Evolutionary conservation across 345 rosid genomes (phyloP), one percentile per base, ranked within the genome.

Genomic region (Populus nigra): DNA sequence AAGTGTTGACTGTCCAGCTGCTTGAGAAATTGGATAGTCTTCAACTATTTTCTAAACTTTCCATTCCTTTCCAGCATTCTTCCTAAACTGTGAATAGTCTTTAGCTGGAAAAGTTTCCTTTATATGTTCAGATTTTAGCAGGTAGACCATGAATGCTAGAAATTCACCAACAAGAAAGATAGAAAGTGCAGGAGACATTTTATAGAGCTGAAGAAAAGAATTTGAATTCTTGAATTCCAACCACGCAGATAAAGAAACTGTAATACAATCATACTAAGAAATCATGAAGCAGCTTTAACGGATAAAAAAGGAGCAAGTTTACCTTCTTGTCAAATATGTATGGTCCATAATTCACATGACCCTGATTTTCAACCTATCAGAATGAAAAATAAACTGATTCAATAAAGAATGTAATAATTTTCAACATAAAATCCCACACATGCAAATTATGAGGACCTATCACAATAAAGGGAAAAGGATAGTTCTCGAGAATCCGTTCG

Each of bases 321-420:
- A 89, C 99, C 98, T 95, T 95, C 78, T 83, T 84, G 82, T 95
- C 99, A 86, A 89, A 93, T 68, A 91, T 27, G 89, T 88, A 90
- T 38, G 77, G 79, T 33, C 99, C 99, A 78, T 93, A 91, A 81
- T 95, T 95, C 72, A 93, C 88, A 17, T 90, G 97, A 38, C 99
- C 99, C 96, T 90, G 87, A 85, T 95, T 95, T 84, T 95, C 99
- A 84, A 95, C 99, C 98, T 95, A 80, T 12, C 84, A 73, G 73
- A 84, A 73, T 29, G 41, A 27, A 31, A 71, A 72, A 25, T 45
- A 31, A 68, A 75, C 20, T 13, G 36, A 67, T 35, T 65, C 31
- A 69, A 71, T 69, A 59, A 11, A 17, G 65, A 71, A 23, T 20
- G 7, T 49, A 20, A 13, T 20, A 16, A 45, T n/a, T 57, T 17